Base-by-base conservation (phyloP, 768 basidiomycete species). In the Suillus tomentosus region DNA sequence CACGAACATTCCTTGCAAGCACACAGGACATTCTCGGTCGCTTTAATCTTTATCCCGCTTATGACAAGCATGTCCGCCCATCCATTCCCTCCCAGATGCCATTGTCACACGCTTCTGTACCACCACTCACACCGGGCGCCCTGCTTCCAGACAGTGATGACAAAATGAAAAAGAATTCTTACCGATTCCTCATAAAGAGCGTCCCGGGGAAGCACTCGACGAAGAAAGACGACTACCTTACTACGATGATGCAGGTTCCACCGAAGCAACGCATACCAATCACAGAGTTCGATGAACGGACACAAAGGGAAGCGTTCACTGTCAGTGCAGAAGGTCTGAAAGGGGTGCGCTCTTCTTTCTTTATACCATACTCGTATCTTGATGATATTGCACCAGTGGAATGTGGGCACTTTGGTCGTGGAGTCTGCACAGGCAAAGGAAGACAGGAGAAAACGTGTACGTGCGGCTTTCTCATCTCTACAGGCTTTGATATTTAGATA, bases 11-110 rank as follows among this genome's bases (percentile, higher is more conserved):
- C 73, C 83, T 94, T 59, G 74, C 82, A 47, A 91, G 91, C 77
- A 92, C 92, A 1, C 86, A 94, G 71, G 92, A 94, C 77, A 86
- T 94, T 60, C 81, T 94, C 62, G 79, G 84, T 53, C 87, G 88
- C 65, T 91, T 94, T 70, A 79, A 84, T 58, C 85, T 94, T 36
- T 82, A 87, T 58, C 69, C 87, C 11, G 87, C 90, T n/a, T 94
- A 94, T 73, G 88, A 92, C 78, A 90, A 87, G 71, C 89, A 93
- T 70, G 92, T 93, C 59, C 82, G 87, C n/a, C 83, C 86, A 13
- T 77, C 79, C 70, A 72, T 74, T 42, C 77, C 80, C 22, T 67
- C 76, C 37, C 71, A 72, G 51, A 37, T 24, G 17, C 40, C 63
- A 67, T 57, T 74, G 64, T 73, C 74, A 42, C 69, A 78, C 60